These are phyloP conservation scores for Tothia fuscella DNA, from an alignment of 2,329 filamentous ascomycete species.

Conservation along the genomic window DNA sequence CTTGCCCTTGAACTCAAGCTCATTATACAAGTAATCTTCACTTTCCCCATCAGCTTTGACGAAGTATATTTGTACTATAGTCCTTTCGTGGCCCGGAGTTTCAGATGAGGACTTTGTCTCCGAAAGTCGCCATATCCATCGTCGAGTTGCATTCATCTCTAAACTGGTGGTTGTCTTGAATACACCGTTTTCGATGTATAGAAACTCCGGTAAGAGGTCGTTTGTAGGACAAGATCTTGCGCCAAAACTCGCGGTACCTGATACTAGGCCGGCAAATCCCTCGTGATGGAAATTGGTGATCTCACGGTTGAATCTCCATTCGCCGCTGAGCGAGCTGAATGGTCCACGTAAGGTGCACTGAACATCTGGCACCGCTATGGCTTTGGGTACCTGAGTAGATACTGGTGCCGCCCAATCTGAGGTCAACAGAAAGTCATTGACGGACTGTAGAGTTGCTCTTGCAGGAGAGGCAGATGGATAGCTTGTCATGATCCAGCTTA, in stretches of 20 bases:
- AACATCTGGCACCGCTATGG: background rate
- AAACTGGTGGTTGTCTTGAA: constrained; percentile 1
- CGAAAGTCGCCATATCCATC: constrained; percentile 9
- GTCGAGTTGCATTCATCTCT: background rate
- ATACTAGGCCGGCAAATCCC: constrained; percentile 2
- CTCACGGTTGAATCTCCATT: constrained; percentile 5
- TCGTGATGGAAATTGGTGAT: constrained; percentile 1
- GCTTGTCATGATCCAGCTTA: constrained; percentile 72
- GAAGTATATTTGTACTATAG: constrained; percentile 1
- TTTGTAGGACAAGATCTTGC: background rate
- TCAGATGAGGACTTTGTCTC: background rate
- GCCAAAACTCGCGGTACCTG: constrained; percentile 1
- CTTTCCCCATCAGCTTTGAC: constrained; percentile 6
- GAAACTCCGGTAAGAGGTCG: constrained; percentile 1
- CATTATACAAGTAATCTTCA: constrained; percentile 8
- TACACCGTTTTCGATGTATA: constrained; percentile 6
- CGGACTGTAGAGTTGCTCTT: constrained; percentile 73
- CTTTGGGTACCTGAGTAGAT: background rate
- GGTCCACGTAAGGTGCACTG: too few species aligned
- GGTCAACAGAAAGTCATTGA: constrained; percentile 78
- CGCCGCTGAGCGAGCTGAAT: constrained; percentile 2
- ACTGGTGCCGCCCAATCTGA: background rate
- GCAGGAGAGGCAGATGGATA: constrained; percentile 75
- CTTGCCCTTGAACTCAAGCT: background rate
- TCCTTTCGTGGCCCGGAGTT: background rate